A percentile compares a stretch with the other conserved stretches of the same genome.
These are phyloP conservation scores for Lactarius sp. DNA, from an alignment of 768 basidiomycete species.

Conservation along the genomic window DNA sequence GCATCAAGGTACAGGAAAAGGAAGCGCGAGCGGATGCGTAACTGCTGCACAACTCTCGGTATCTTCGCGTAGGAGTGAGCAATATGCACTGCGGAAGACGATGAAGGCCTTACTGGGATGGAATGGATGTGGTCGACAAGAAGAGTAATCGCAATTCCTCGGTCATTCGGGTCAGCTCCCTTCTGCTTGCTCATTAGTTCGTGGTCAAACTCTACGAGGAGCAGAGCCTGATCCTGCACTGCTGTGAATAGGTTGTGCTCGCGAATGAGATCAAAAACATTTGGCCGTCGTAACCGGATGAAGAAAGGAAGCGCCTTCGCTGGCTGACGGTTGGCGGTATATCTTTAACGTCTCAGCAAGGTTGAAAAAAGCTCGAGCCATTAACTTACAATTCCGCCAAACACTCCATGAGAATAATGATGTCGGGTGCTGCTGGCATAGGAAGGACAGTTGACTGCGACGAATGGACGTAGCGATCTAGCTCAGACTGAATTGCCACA, in stretches of 20 bases:
- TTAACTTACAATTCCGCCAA: slow-evolving; percentile 75
- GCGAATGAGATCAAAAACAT: slow-evolving; percentile 91
- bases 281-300: slow-evolving; percentile 76
- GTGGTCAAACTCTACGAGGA: slow-evolving; percentile 92
- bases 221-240: slow-evolving; percentile 87
- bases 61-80: slow-evolving; percentile 48
- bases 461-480: slow-evolving; percentile 58
- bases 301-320: slow-evolving; percentile 92
- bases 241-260: slow-evolving; percentile 93
- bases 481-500: slow-evolving; percentile 77
- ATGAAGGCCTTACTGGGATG: slow-evolving; percentile 64
- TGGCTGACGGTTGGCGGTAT: slow-evolving; percentile 83
- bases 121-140: slow-evolving; percentile 94
- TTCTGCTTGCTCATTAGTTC: slow-evolving; percentile 64
- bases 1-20: slow-evolving; percentile 93
- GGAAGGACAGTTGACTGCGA: slow-evolving; percentile 33
- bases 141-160: slow-evolving; percentile 78
- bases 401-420: slow-evolving; percentile 83
- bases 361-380: background rate
- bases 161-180: slow-evolving; percentile 38
- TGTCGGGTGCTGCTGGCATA: slow-evolving; percentile 38
- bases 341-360: slow-evolving; percentile 43
- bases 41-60: slow-evolving; percentile 80
- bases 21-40: slow-evolving; percentile 69
- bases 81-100: background rate